Base-by-base conservation (phyloP, 164 flowering plant genomes). In the Malania oleifera region DNA sequence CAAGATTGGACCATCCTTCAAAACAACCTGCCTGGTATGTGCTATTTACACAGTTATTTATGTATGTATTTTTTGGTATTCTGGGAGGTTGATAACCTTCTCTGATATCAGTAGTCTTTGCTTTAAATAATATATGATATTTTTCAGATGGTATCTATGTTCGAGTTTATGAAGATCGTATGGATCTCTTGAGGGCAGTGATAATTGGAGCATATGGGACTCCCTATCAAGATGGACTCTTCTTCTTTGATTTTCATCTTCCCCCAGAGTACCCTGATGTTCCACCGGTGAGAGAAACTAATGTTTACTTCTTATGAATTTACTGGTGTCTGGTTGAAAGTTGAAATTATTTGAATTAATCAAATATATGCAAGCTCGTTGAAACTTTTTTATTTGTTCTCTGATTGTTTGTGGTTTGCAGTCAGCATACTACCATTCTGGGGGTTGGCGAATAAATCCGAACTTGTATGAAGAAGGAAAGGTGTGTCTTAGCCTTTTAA, bases 171-270 rank as follows among this genome's bases (percentile, higher is more conserved):
- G 99, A 95, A 76, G 98, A 95, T 69, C 76, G 96, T 31, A 95
- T 95, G 99, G 99, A 95, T 83, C 85, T 95, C 26, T 58, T 95
- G 64, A 84, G 98, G 71, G 98, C 96, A 28, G 96, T 80, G 19
- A 87, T 95, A 50, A 87, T 82, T 66, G 99, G 99, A 69, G 91
- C 98, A 59, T 89, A 87, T 73, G 99, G 96, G 53, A 89, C 99
- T 40, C 99, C 99, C 44, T 95, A 95, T 66, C 99, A 95, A 73
- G 99, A 95, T 78, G 99, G 99, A n/a, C 86, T 95, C 52, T 95
- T 91, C 75, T 83, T 95, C 79, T 95, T 95, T 68, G 99, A 95
- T 71, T 89, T 95, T 71, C 87, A 87, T 61, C 98, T 95, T 70
- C 96, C 99, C 17, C 86, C 90, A 26, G 96, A 89, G 45, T 95